phyloP scores from a whole-genome alignment of 2,329 filamentous ascomycete species.

The Clonostachys solani region DNA sequence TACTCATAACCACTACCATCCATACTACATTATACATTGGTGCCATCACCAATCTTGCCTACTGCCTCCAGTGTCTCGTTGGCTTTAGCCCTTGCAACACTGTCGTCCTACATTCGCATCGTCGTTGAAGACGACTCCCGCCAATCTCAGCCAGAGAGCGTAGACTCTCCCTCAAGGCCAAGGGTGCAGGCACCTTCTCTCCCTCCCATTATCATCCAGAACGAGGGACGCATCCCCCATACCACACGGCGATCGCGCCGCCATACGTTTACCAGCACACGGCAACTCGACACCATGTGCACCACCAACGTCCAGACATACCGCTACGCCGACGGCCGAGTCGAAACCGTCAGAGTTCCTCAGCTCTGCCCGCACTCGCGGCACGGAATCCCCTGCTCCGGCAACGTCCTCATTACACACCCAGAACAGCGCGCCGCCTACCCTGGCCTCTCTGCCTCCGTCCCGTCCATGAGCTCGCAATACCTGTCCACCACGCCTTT shows the following conservation, averaged over 20 bases:
- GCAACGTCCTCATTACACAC: conserved; percentile 33
- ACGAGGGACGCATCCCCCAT: neutral
- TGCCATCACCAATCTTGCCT: too few species aligned
- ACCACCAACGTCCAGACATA: conserved; percentile 41
- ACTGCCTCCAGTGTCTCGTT: too few species aligned
- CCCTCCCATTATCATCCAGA: neutral
- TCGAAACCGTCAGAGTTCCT: conserved; percentile 19
- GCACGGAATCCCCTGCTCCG: conserved; percentile 33
- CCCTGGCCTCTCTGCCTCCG: conserved; percentile 15
- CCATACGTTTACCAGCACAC: conserved; percentile 3
- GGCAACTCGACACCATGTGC: conserved; percentile 39
- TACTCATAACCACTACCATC: too few species aligned
- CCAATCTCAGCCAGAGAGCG: too few species aligned
- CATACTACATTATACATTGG: too few species aligned
- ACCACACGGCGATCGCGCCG: neutral
- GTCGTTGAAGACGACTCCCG: too few species aligned
- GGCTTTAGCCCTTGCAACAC: too few species aligned
- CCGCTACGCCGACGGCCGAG: conserved; percentile 38
- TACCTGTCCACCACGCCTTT: conserved; percentile 23
- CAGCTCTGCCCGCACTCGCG: conserved; percentile 32
- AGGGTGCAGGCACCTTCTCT: too few species aligned
- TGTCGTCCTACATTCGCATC: too few species aligned
- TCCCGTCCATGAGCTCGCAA: conserved; percentile 14
- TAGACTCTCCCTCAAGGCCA: too few species aligned
- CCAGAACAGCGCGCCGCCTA: conserved; percentile 29